Percentiles rank a stretch among this genome's conserved stretches.
These are phyloP conservation scores for Aspergillus sp. DNA, from an alignment of 2,329 filamentous ascomycete genomes.

Conservation along the genomic window DNA sequence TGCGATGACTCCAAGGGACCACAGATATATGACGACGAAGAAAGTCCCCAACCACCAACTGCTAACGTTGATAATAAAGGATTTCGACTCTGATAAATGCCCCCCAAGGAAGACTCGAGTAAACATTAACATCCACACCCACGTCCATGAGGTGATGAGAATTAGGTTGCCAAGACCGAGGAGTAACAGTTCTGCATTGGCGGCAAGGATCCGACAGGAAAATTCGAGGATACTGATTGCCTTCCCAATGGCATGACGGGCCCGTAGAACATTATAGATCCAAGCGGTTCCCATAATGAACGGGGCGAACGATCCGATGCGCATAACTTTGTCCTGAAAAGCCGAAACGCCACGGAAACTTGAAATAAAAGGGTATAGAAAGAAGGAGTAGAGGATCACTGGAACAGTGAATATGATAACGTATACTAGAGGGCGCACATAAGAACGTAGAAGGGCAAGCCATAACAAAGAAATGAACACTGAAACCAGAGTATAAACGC, in stretches of 20 bases:
- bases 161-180: constrained; percentile 78
- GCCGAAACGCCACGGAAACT: constrained; percentile 81
- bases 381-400: constrained; percentile 82
- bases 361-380: constrained; percentile 84
- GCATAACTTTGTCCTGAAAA: constrained; percentile 85
- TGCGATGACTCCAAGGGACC: constrained; percentile 84
- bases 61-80: constrained; percentile 81
- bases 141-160: constrained; percentile 83
- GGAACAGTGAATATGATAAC: constrained; percentile 82
- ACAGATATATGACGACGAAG: constrained; percentile 93
- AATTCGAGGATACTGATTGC: constrained; percentile 91
- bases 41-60: constrained; percentile 95
- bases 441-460: constrained; percentile 84
- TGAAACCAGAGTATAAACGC: constrained; percentile 87
- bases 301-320: constrained; percentile 79
- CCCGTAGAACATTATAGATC: constrained; percentile 79
- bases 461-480: constrained; percentile 84
- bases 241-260: constrained; percentile 75
- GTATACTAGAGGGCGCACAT: constrained; percentile 79
- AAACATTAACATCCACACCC: constrained; percentile 97
- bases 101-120: constrained; percentile 93
- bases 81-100: constrained; percentile 61
- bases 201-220: constrained; percentile 79
- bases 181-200: constrained; percentile 77
- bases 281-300: constrained; percentile 72